Base-by-base conservation (phyloP, 2,329 filamentous ascomycete species). In the Aspergillus novofumigatus region DNA sequence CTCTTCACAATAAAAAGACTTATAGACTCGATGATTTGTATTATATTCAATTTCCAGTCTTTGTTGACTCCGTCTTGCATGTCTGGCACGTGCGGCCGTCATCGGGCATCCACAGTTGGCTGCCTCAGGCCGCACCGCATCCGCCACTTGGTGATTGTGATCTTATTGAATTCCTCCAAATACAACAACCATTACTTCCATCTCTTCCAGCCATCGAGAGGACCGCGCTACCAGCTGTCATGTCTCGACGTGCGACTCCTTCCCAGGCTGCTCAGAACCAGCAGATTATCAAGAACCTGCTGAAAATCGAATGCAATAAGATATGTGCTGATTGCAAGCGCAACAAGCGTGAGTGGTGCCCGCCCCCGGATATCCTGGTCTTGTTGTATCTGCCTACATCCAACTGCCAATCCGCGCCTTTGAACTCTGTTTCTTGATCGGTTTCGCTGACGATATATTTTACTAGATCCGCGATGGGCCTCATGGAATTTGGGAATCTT, bases 401-500 rank as follows among this genome's bases (percentile, higher is more conserved):
- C 23, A 23, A 23, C 44, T 23, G n/a, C 11, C 44, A 26, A 26
- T 47, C 23, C 10, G 44, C 41, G 23, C 17, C 8, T 4, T 26
- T 52, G 10, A 6, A 21, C 21, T 26, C 25, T 17, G n/a, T 25
- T 14, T 8, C 20, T 51, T 29, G 49, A 52, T 26, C 55, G 9
- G 42, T 9, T 54, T 35, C 52, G 41, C 56, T 65, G 48, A 75
- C 65, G 50, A 41, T 52, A 20, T 1, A 23, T 32, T 44, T 52
- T 28, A 44, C 51, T 72, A 96, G 91, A 97, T 79, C 94, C 94
- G 59, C 86, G 94, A 89, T 99, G 94, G 94, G 94, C 94, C 32
- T 97, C 92, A 72, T 99, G 94, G 94, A 99, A 99, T 74, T 79
- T 99, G 54, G 94, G 94, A 67, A 87, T 99, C 71, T 99, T 99